Evolutionary conservation across 2,329 filamentous ascomycete genomes (phyloP).

Genomic region (Hyphodiscus sp.): DNA sequence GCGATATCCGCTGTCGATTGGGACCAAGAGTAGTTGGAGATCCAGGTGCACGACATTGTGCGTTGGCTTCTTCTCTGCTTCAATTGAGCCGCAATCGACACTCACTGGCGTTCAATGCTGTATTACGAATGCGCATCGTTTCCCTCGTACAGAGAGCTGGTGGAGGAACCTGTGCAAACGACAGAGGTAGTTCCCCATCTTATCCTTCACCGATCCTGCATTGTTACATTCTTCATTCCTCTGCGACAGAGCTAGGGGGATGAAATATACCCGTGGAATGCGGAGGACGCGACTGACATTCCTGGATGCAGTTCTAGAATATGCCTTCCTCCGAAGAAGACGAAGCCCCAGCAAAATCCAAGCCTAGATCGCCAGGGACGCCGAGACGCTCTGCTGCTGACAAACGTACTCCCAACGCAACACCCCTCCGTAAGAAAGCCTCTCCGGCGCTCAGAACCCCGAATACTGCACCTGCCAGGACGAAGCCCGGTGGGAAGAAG

Average conservation of each 20-base stretch:
- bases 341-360: neutral
- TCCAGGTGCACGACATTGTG: neutral
- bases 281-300: neutral
- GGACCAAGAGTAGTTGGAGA: neutral
- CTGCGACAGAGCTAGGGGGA: too few species aligned
- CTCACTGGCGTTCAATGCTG: neutral
- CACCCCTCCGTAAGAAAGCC: slow-evolving; percentile 14
- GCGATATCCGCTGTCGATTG: too few species aligned
- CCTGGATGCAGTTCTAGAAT: neutral
- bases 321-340: slow-evolving; percentile 10
- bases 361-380: slow-evolving; percentile 1
- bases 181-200: neutral
- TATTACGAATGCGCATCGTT: neutral
- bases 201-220: too few species aligned
- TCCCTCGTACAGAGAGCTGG: neutral
- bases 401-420: slow-evolving; percentile 19
- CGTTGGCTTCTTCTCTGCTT: neutral
- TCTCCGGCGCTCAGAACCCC: slow-evolving; percentile 17
- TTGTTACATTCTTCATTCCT: too few species aligned
- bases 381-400: slow-evolving; percentile 12
- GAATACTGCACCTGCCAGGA: slow-evolving; percentile 22
- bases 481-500: slow-evolving; percentile 18
- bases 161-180: neutral
- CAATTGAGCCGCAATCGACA: neutral
- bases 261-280: neutral